phyloP scores from a whole-genome alignment of 441 rosid genomes.

The Corymbia calophylla region DNA sequence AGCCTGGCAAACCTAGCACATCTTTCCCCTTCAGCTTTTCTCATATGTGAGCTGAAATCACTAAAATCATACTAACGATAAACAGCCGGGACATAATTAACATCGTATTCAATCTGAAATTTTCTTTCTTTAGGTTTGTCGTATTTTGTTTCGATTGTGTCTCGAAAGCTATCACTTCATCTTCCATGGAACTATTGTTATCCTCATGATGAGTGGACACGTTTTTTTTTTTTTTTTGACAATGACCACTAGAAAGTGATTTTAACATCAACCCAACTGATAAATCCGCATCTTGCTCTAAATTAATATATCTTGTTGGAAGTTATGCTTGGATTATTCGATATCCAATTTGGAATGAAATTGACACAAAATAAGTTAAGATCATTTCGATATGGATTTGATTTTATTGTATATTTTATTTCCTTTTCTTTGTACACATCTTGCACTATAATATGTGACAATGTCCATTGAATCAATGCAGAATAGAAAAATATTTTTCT shows the following conservation, averaged over 20 bases:
- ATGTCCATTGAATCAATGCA: too few species aligned
- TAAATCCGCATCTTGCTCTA: neutral
- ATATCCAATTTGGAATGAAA: too few species aligned
- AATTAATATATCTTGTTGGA: too few species aligned
- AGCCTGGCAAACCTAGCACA: neutral
- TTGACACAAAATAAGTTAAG: too few species aligned
- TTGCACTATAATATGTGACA: too few species aligned
- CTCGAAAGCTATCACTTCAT: neutral
- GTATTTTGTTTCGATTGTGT: neutral
- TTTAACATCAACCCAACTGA: neutral
- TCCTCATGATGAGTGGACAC: neutral
- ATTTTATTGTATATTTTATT: too few species aligned
- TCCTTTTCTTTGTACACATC: too few species aligned
- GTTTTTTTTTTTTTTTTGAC: neutral
- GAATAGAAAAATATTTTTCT: too few species aligned
- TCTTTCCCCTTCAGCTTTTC: neutral
- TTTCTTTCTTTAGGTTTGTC: neutral
- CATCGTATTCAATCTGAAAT: neutral
- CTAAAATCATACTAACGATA: neutral
- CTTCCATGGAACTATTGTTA: neutral
- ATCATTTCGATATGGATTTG: too few species aligned
- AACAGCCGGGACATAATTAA: neutral
- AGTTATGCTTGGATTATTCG: too few species aligned
- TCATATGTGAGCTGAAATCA: neutral
- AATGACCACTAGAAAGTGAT: rapidly evolving